Conservation (phyloP, 139 green algal genomes). For the Micromonas commoda region DNA sequence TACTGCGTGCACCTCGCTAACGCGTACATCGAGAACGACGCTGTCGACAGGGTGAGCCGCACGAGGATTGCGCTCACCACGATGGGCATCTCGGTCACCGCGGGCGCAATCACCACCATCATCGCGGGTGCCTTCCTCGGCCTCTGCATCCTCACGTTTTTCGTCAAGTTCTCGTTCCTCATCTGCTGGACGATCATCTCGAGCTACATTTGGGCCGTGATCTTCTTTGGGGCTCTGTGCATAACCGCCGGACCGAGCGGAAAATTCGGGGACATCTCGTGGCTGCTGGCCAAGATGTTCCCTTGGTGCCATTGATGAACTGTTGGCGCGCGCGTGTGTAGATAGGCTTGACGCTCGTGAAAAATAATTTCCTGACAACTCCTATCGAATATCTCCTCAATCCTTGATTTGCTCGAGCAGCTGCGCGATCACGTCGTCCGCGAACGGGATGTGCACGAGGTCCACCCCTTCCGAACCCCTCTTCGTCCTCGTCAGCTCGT, state of each 20-base stretch:
- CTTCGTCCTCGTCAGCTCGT: constrained; percentile 34
- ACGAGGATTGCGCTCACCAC: constrained; percentile 35
- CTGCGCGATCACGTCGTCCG: not conserved
- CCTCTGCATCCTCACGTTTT: constrained; percentile 39
- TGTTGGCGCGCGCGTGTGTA: too few species aligned
- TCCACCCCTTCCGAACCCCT: not conserved
- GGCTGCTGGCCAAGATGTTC: not conserved
- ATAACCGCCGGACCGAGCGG: constrained; percentile 5
- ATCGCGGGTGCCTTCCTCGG: constrained; percentile 37
- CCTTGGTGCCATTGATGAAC: too few species aligned
- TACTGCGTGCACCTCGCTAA: constrained; percentile 47
- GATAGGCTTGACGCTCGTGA: too few species aligned
- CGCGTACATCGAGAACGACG: constrained; percentile 41
- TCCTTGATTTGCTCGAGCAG: not conserved
- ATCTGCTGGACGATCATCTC: constrained; percentile 40
- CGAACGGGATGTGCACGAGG: constrained; percentile 7
- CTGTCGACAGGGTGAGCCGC: constrained; percentile 7
- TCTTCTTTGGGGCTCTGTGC: constrained; percentile 38
- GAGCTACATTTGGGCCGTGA: constrained; percentile 34
- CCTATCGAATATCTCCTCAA: too few species aligned
- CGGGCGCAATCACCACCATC: constrained; percentile 44
- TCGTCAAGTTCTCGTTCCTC: constrained; percentile 48
- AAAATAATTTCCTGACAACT: too few species aligned
- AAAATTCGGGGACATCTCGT: constrained; percentile 5
- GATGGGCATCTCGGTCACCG: constrained; percentile 43